Base-by-base conservation (phyloP, 176 grass and related monocot genomes). In the Neostapfia colusana region DNA sequence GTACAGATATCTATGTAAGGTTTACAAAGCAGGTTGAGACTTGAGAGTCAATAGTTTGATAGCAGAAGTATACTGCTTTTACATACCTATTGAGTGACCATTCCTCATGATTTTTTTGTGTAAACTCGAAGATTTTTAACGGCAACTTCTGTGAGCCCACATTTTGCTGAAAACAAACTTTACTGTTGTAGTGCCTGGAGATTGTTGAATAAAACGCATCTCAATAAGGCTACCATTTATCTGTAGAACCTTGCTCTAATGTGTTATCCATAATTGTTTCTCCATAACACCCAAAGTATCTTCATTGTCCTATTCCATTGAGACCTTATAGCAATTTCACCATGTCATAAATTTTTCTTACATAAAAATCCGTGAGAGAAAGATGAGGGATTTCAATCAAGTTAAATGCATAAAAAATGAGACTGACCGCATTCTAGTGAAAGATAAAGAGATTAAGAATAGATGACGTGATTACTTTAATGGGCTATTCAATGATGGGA, bases 61-160 rank as follows among this genome's bases (percentile, higher is more conserved):
- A 48, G 40, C 37, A 17, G 4, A 4, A 67, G 36, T 31, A 67
- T 45, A 10, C n/a, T 56, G 20, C 55, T 67, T 68, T 14, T 11
- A 26, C 14, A 37, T 59, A 14, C n/a, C 55, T 38, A 25, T 24
- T 45, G 12, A 74, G 55, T 74, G 49, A 7, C 49, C n/a, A n/a
- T n/a, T 60, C 51, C 28, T 34, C 60, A 45, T 85, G 27, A 10
- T 48, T 66, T 73, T n/a, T n/a, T n/a, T n/a, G n/a, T n/a, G n/a
- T n/a, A n/a, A n/a, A n/a, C n/a, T n/a, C n/a, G n/a, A n/a, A n/a
- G n/a, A n/a, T n/a, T n/a, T n/a, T n/a, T 85, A 48, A 21, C 17
- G 63, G 43, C 60, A 79, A 25, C 67, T 49, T 48, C 7, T 67
- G 23, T 49, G n/a, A 28, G 39, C 2, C 11, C 18, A 40, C 41